Base-by-base conservation (phyloP, 2,329 filamentous ascomycete species). In the Sporothrix globosa region DNA sequence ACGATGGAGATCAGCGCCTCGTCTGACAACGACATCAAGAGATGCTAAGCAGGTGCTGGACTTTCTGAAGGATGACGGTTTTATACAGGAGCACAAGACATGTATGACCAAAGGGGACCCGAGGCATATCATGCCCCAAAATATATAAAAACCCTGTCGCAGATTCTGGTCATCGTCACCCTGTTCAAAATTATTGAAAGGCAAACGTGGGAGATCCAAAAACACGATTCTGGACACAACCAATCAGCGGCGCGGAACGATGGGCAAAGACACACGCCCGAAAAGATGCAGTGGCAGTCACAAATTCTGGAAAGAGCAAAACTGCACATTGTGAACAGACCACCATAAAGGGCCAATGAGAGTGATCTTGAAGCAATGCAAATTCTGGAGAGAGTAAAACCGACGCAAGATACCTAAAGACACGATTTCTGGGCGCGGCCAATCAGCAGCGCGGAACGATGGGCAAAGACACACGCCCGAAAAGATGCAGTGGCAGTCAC, bases 1-100 rank as follows among this genome's bases (percentile, higher is more conserved):
- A 41, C 56, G 30, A 60, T 60, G 56, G 56, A 60, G 56, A 60
- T 60, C 56, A 60, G 14, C n/a, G 56, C 56, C 56, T 60, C 30
- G 19, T 17, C 3, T 41, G 56, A 60, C 56, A 60, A 41, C 41
- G 56, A 41, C 56, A 60, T 60, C 7, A 39, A n/a, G 30, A 11
- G 56, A 41, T 60, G 34, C 56, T 41, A 10, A 60, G 56, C 56
- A 30, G 19, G 30, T 41, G 56, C 30, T 41, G 30, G 44, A 34
- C 24, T 2, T 58, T n/a, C 14, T 13, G 30, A 34, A 19, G 14
- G 54, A 39, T 19, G 4, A 34, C 24, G 30, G 27, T 6, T 58
- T 30, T n/a, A 24, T 6, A 41, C 56, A 39, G 30, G 19, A 21
- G 56, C 21, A 60, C 10, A 41, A n/a, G 41, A 11, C 6, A 21